These are phyloP conservation scores for Mycena polygramma DNA, from an alignment of 768 basidiomycete genomes.

Conservation along the genomic window DNA sequence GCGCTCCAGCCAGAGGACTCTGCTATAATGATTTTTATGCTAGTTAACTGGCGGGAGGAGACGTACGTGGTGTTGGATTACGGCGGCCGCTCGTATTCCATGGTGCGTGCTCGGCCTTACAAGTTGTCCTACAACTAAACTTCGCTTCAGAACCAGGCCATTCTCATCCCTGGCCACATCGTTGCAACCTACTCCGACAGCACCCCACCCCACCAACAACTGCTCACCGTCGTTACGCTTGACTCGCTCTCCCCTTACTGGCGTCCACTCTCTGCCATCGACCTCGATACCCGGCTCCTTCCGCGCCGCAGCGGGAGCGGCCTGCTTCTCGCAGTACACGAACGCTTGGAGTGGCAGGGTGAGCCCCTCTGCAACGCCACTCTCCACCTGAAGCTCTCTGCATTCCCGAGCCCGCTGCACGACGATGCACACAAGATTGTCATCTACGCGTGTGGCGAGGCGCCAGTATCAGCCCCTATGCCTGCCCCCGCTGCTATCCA, in stretches of 20 bases:
- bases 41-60: neutral
- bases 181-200: neutral
- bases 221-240: neutral
- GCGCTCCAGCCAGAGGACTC: neutral
- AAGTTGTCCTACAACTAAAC: neutral
- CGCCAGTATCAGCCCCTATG: too few species aligned
- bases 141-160: too few species aligned
- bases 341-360: neutral
- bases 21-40: neutral
- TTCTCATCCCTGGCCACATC: neutral
- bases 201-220: neutral
- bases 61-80: neutral
- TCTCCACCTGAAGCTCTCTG: too few species aligned
- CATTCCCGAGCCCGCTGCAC: too few species aligned
- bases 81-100: too few species aligned
- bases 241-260: neutral
- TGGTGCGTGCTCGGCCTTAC: neutral
- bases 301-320: neutral
- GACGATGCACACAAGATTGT: too few species aligned
- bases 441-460: too few species aligned
- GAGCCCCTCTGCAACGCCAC: neutral
- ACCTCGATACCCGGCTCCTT: neutral
- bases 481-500: too few species aligned
- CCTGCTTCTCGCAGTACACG: neutral
- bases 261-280: neutral